Evolutionary conservation across 2,329 filamentous ascomycete genomes (phyloP).

Genomic region (Penicillium sp.): DNA sequence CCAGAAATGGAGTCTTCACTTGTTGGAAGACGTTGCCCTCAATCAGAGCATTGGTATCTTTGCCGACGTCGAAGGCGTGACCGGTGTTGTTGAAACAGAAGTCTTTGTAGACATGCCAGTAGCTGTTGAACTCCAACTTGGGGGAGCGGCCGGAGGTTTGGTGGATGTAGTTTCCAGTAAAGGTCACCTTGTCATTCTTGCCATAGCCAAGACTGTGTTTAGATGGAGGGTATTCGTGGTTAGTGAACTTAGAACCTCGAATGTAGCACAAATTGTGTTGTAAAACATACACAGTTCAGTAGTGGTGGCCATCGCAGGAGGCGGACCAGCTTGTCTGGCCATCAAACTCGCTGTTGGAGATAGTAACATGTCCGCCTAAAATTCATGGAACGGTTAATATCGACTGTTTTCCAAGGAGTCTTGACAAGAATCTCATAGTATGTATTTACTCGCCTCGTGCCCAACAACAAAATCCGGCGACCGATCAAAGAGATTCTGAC

Average conservation of each 20-base stretch:
- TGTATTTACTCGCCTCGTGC: constrained; percentile 30
- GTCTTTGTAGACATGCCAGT: constrained; percentile 53
- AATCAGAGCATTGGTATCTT: constrained; percentile 35
- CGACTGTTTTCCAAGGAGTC: background rate
- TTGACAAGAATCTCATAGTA: background rate
- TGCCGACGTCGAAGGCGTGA: constrained; percentile 46
- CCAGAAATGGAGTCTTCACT: constrained; percentile 40
- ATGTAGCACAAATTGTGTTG: background rate
- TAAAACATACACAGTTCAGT: constrained; percentile 52
- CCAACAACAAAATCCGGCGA: constrained; percentile 31
- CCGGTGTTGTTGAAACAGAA: constrained; percentile 45
- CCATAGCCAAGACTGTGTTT: constrained; percentile 52
- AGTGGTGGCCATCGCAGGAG: constrained; percentile 59
- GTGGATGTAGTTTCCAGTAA: constrained; percentile 63
- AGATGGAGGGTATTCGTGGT: too few relatives aligned
- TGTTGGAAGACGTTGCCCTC: constrained; percentile 51
- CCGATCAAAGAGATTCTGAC: constrained; percentile 44
- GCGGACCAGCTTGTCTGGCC: constrained; percentile 57
- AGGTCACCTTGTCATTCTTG: constrained; percentile 56
- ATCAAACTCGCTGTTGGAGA: constrained; percentile 62
- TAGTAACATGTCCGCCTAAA: constrained; percentile 55
- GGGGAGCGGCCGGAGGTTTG: constrained; percentile 59
- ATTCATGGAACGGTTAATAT: background rate
- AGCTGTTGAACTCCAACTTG: constrained; percentile 56
- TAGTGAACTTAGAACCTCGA: background rate